Base-by-base conservation (phyloP, 2,329 filamentous ascomycete genomes). In the Diaporthe velutina region DNA sequence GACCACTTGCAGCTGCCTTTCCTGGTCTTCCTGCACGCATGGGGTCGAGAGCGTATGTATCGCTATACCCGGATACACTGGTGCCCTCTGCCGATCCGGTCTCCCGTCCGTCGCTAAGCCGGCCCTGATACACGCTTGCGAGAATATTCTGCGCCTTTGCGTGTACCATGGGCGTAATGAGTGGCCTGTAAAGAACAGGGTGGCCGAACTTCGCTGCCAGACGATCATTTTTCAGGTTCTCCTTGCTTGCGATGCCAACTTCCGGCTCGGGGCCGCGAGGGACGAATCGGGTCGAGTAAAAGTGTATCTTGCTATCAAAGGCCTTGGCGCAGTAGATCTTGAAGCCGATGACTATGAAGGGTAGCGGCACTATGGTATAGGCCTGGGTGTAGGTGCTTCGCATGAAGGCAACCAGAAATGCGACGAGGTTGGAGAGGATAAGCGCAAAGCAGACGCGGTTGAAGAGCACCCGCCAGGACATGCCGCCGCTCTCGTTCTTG, bases 161-260 rank as follows among this genome's bases (percentile, higher is more conserved):
- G 79, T 97, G 93, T 4, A 98, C 96, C 96, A 98, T 98, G 3
- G 96, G 96, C 0, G 95, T 98, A 79, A 96, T 96, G 28, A 98
- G 88, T 4, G 94, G 93, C 83, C 94, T 94, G 86, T 97, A 98
- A 22, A 98, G 88, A 6, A 94, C 95, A 1, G 96, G 97, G 82
- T 99, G 95, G 2, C 95, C 96, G 81, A 98, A 99, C 35, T 94
- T 90, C 33, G 91, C 92, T 75, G 90, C 93, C 73, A 95, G 90
- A 79, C 90, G 93, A 83, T 93, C 95, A 81, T 84, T 92, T 79
- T 89, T 90, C 82, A 86, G 81, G 22, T 87, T 86, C 70, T 90
- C 87, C 82, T 90, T 91, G 42, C 86, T 83, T 74, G 80, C 74
- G 80, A 88, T 78, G 30, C 82, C 85, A 2, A 81, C 83, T 77